Conservation (phyloP, 306 rosid species). For the Arachis stenosperma region DNA sequence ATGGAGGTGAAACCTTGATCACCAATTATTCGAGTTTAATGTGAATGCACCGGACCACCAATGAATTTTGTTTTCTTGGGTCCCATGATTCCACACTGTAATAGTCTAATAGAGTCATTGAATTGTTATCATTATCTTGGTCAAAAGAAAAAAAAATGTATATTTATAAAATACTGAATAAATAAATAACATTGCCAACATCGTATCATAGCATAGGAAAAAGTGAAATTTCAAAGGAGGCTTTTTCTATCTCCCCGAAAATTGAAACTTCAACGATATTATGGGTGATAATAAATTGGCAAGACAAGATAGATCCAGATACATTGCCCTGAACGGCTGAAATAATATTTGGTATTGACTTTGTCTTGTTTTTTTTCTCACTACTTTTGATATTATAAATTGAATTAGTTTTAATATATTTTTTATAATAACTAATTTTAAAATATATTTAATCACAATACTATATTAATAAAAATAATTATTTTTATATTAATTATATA, state of each 20-base stretch:
- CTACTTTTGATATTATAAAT: constrained; percentile 1
- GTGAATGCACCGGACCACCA: constrained; percentile 16
- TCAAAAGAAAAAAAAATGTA: not conserved
- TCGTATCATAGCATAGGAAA: not conserved
- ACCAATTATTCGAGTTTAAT: constrained; percentile 25
- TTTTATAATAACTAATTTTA: too few relatives aligned
- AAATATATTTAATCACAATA: too few relatives aligned
- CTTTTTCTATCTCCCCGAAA: constrained; percentile 17
- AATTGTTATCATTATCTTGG: constrained; percentile 13
- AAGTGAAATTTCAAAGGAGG: constrained; percentile 1
- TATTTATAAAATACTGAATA: not conserved
- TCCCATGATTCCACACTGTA: constrained; percentile 13
- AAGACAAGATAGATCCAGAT: not conserved
- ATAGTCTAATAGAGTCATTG: constrained; percentile 7
- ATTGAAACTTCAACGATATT: constrained; percentile 21
- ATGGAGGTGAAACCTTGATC: constrained; percentile 18
- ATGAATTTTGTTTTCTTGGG: not conserved
- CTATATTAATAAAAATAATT: too few relatives aligned
- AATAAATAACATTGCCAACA: constrained; percentile 1
- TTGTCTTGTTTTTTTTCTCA: not conserved
- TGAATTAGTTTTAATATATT: too few relatives aligned
- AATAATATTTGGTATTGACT: not conserved
- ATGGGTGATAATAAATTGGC: too few relatives aligned
- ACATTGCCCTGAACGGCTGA: constrained; percentile 13
- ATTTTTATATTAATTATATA: too few relatives aligned